Evolutionary conservation across 441 rosid species (phyloP).

Genomic region (Hypseocharis bilobata): DNA sequence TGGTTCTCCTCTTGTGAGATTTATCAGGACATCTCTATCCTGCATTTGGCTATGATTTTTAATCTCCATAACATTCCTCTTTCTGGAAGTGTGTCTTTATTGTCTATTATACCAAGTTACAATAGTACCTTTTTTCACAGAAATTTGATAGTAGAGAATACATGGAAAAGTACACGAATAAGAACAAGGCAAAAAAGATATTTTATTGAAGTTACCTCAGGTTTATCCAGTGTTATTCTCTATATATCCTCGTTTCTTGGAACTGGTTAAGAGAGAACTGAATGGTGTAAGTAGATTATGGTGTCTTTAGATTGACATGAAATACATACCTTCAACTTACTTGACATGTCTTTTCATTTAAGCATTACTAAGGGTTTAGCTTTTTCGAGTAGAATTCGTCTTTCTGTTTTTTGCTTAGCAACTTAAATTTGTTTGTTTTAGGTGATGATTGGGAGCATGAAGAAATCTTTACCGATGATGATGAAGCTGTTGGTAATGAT

Average conservation of each 20-base stretch:
- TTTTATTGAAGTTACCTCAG: not conserved
- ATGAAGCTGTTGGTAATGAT: slow-evolving; percentile 86
- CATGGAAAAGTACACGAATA: not conserved
- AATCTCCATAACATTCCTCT: not conserved
- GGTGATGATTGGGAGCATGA: slow-evolving; percentile 99
- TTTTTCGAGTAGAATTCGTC: not conserved
- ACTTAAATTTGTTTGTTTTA: slow-evolving; percentile 24
- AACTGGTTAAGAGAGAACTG: not conserved
- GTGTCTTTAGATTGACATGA: not conserved
- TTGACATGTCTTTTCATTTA: not conserved
- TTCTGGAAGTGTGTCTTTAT: not conserved
- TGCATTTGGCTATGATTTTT: not conserved
- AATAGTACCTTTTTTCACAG: not conserved
- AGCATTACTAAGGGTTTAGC: not conserved
- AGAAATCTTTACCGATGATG: slow-evolving; percentile 95
- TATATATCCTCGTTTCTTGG: not conserved
- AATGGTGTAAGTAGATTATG: not conserved
- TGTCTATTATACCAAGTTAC: not conserved
- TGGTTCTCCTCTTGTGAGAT: not conserved
- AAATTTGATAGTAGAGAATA: not conserved
- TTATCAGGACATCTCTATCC: not conserved
- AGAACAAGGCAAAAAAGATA: not conserved
- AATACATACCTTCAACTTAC: too few relatives aligned
- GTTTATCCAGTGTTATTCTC: not conserved
- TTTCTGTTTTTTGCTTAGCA: not conserved